These are phyloP conservation scores for Sclerotinia minor DNA, from an alignment of 2,329 filamentous ascomycete species.

Conservation along the genomic window DNA sequence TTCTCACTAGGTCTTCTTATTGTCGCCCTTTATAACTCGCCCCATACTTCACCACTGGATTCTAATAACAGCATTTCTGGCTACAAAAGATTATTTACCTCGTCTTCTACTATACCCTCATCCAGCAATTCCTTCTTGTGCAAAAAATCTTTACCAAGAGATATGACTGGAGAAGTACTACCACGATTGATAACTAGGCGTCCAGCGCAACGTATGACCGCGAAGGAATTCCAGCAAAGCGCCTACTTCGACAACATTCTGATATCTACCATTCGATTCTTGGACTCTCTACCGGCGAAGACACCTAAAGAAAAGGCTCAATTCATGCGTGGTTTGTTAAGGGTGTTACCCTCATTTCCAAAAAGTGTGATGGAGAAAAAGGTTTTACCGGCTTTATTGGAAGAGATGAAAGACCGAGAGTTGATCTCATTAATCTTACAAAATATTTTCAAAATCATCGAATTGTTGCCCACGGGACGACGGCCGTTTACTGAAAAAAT, in stretches of 20 bases:
- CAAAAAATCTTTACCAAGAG: slow-evolving; percentile 74
- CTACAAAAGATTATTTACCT: slow-evolving; percentile 82
- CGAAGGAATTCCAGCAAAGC: slow-evolving; percentile 89
- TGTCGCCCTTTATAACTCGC: slow-evolving; percentile 90
- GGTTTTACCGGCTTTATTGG: slow-evolving; percentile 80
- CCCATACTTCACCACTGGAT: slow-evolving; percentile 83
- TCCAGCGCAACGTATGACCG: slow-evolving; percentile 83
- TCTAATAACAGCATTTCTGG: slow-evolving; percentile 76
- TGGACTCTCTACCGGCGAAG: slow-evolving; percentile 89
- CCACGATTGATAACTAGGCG: slow-evolving; percentile 84
- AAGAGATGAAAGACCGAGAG: slow-evolving; percentile 91
- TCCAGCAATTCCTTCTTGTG: slow-evolving; percentile 81
- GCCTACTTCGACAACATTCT: slow-evolving; percentile 97
- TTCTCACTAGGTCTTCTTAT: slow-evolving; percentile 90
- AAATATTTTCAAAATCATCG: slow-evolving; percentile 88
- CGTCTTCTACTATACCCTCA: slow-evolving; percentile 75
- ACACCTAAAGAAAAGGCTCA: slow-evolving; percentile 86
- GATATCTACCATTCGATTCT: slow-evolving; percentile 92
- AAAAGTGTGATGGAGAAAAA: slow-evolving; percentile 95
- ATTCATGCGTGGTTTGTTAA: slow-evolving; percentile 84
- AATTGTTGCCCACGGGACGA: slow-evolving; percentile 72
- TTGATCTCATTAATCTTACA: slow-evolving; percentile 82
- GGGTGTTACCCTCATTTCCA: slow-evolving; percentile 88
- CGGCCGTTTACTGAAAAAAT: slow-evolving; percentile 82
- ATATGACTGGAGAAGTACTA: slow-evolving; percentile 73